These are phyloP conservation scores for Tylopilus vinaceipallidus DNA, from an alignment of 768 basidiomycete species.

Conservation along the genomic window DNA sequence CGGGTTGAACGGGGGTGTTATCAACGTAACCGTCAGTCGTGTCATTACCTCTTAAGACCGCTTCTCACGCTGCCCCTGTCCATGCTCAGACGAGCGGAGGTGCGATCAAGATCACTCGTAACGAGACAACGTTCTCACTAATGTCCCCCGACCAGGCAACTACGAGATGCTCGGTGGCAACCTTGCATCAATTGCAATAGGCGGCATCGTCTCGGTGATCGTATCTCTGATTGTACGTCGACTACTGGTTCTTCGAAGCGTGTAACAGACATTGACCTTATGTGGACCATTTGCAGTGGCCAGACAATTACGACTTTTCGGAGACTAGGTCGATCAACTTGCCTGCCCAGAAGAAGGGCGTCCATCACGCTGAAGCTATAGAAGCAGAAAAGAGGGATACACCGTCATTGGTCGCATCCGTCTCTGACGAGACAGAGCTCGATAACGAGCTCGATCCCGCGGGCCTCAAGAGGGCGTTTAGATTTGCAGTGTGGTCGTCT, in stretches of 20 bases:
- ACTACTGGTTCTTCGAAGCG: not conserved
- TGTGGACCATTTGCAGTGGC: conserved; percentile 50
- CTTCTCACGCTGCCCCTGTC: not conserved
- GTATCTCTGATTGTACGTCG: conserved; percentile 60
- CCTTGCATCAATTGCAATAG: conserved; percentile 78
- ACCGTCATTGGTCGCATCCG: conserved; percentile 32
- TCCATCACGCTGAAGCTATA: conserved; percentile 19
- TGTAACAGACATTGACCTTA: not conserved
- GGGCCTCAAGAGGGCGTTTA: conserved; percentile 69
- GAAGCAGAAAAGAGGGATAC: conserved; percentile 40
- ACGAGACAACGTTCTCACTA: not conserved
- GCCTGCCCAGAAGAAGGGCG: conserved; percentile 17
- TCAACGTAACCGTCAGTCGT: conserved; percentile 62
- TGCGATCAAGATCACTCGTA: conserved; percentile 31
- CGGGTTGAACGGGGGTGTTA: conserved; percentile 61
- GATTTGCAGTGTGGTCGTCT: conserved; percentile 77
- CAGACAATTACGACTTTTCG: conserved; percentile 81
- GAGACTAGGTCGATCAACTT: conserved; percentile 76
- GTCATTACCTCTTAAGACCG: not conserved
- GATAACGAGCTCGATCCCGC: conserved; percentile 65
- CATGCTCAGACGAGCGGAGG: conserved; percentile 48
- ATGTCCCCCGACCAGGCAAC: conserved; percentile 33
- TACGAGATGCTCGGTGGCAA: conserved; percentile 87
- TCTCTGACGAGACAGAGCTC: conserved; percentile 37
- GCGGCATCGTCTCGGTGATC: conserved; percentile 69